These are phyloP conservation scores for Ophiosphaerella narmari DNA, from an alignment of 2,329 filamentous ascomycete genomes.

Conservation along the genomic window DNA sequence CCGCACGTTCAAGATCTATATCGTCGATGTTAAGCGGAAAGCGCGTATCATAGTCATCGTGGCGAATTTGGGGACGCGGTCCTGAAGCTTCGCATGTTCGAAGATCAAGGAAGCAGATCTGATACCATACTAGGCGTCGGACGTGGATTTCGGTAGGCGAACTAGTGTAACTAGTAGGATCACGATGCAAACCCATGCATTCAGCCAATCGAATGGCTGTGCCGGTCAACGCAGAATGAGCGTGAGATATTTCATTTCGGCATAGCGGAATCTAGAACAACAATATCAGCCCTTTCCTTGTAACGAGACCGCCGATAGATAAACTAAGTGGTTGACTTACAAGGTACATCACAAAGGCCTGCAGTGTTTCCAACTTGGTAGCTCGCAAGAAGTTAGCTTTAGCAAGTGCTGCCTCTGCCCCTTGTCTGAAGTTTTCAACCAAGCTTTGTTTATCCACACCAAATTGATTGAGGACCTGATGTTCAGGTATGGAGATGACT, in stretches of 20 bases:
- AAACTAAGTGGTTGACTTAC: slow-evolving; percentile 50
- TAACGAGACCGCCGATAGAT: background rate
- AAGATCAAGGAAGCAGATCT: slow-evolving; percentile 76
- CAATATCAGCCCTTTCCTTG: slow-evolving; percentile 3
- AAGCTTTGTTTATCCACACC: slow-evolving; percentile 62
- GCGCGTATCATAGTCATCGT: slow-evolving; percentile 75
- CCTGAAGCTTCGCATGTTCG: slow-evolving; percentile 76
- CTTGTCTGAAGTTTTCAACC: slow-evolving; percentile 60
- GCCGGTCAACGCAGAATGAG: slow-evolving; percentile 73
- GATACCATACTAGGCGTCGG: slow-evolving; percentile 75
- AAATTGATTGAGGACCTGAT: slow-evolving; percentile 57
- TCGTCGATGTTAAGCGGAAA: slow-evolving; percentile 75
- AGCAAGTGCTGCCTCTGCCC: slow-evolving; percentile 68
- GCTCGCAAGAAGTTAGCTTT: slow-evolving; percentile 74
- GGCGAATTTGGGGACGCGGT: slow-evolving; percentile 71
- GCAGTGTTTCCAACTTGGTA: slow-evolving; percentile 73
- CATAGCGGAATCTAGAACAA: slow-evolving; percentile 67
- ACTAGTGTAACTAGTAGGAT: slow-evolving; percentile 69
- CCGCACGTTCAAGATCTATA: slow-evolving; percentile 56
- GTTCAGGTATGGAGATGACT: slow-evolving; percentile 67
- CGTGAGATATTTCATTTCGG: slow-evolving; percentile 71
- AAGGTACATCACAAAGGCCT: slow-evolving; percentile 78
- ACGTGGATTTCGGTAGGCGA: slow-evolving; percentile 72
- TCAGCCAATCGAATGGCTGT: slow-evolving; percentile 75
- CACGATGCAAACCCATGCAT: slow-evolving; percentile 76